These are phyloP conservation scores for Sarocladium oryzae DNA, from an alignment of 2,329 filamentous ascomycete genomes.

Conservation along the genomic window DNA sequence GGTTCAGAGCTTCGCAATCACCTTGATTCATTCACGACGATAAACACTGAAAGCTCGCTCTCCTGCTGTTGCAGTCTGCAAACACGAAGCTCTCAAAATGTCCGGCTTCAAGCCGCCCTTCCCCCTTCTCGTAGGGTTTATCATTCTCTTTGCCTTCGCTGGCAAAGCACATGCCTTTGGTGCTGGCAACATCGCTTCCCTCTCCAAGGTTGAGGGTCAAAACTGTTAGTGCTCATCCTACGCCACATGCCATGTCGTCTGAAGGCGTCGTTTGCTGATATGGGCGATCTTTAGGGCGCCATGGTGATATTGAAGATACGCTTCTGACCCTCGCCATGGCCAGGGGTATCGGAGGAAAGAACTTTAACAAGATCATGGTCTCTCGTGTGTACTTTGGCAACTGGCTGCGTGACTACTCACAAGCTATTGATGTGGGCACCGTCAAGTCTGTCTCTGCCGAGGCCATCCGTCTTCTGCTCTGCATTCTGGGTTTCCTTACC, in stretches of 20 bases:
- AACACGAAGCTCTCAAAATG: conserved; percentile 30
- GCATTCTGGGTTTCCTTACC: conserved; percentile 83
- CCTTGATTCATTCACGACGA: no score
- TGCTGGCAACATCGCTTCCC: conserved; percentile 79
- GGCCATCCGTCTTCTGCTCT: conserved; percentile 83
- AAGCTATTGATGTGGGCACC: conserved; percentile 88
- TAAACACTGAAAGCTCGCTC: background rate
- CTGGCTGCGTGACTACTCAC: conserved; percentile 89
- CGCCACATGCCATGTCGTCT: background rate
- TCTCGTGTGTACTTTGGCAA: conserved; percentile 94
- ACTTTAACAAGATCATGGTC: conserved; percentile 82
- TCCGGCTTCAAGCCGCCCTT: conserved; percentile 28
- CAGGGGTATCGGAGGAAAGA: conserved; percentile 55
- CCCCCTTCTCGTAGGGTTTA: conserved; percentile 40
- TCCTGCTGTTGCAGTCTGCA: background rate
- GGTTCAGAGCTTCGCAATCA: background rate
- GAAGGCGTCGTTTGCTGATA: background rate
- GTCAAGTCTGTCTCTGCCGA: conserved; percentile 87
- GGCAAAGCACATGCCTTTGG: conserved; percentile 69
- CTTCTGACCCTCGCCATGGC: conserved; percentile 64
- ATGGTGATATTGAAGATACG: conserved; percentile 90
- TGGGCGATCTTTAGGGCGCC: conserved; percentile 50
- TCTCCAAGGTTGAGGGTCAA: conserved; percentile 74
- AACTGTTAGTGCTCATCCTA: conserved; percentile 54
- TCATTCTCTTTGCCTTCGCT: conserved; percentile 60